Base-by-base conservation (phyloP, 1,284 basidiomycete genomes). In the Ganoderma leucocontextum region DNA sequence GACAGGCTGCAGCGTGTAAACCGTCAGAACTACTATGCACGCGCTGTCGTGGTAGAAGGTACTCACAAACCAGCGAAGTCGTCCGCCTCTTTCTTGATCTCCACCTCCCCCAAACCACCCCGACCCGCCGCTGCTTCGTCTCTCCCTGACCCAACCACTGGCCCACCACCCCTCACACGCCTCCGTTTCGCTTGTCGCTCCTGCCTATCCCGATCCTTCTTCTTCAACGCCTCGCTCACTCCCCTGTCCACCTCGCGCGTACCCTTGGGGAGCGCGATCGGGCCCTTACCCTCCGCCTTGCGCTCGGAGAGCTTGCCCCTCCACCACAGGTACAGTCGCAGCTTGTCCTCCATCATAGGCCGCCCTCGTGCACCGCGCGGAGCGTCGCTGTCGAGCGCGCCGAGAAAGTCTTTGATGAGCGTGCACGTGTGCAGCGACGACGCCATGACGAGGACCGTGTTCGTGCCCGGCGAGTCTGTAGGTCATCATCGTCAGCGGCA, bases 371-470 rank as follows among this genome's bases (percentile, higher is more conserved):
- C 72, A 10, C 90, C 90, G 29, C 85, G 84, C 8, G 86, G 85
- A 1, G 89, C 85, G 36, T 85, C 84, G 1, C 84, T 79, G 69
- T 92, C 83, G 83, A 93, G 89, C 1, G 82, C 83, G 0, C 89
- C 86, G 3, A 98, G 85, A 78, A 94, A 98, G 70, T 96, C 92
- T 2, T 88, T 89, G 19, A 98, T 81, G 53, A 93, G 85, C 12
- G 86, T 86, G 74, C 92, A 94, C 0, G 93, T 93, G 41, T 90
- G 87, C 36, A 91, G 86, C 0, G 95, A 95, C 0, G 91, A 90
- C n/a, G 93, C 90, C 96, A 98, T 97, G 67, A 98, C 85, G 47
- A 98, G 88, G 1, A 96, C 87, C 1, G 89, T 90, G 75, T 97
- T 93, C 15, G 88, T 90, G 0, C 93, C 92, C 1, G 86, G 86